Conservation (phyloP, 148 eudicot genomes). For the Persicaria maculosa region DNA sequence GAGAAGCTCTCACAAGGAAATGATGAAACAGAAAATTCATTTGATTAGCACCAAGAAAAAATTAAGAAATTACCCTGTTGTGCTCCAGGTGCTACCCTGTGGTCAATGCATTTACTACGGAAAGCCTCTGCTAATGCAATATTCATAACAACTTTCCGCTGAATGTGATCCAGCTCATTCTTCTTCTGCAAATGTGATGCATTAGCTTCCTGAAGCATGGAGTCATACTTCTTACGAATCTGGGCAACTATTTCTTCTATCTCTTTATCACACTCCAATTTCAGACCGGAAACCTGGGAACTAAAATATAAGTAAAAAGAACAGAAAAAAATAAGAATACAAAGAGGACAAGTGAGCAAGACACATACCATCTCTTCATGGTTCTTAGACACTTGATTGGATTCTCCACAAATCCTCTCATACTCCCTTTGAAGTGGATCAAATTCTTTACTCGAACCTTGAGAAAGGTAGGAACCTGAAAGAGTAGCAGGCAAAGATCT, state of each 20-base stretch:
- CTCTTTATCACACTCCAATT: conserved; percentile 63
- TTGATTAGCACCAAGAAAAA: not conserved
- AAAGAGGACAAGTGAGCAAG: conserved; percentile 5
- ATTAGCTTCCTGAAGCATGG: conserved; percentile 49
- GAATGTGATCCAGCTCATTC: conserved; percentile 47
- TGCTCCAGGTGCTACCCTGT: conserved; percentile 30
- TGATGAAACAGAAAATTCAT: not conserved
- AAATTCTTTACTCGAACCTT: not conserved
- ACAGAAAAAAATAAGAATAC: conserved; percentile 3
- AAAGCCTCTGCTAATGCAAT: conserved; percentile 66
- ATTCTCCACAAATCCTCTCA: conserved; percentile 42
- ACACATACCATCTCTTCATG: conserved; percentile 51
- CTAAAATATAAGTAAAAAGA: conserved; percentile 11
- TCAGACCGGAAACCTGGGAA: conserved; percentile 49
- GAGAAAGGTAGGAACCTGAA: not conserved
- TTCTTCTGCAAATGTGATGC: conserved; percentile 39
- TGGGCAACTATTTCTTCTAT: conserved; percentile 43
- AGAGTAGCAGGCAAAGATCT: conserved; percentile 12
- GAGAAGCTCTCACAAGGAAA: not conserved
- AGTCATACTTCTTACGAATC: conserved; percentile 46
- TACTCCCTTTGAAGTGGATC: conserved; percentile 68
- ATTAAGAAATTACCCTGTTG: conserved; percentile 41
- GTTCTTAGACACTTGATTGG: conserved; percentile 22
- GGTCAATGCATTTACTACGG: conserved; percentile 51
- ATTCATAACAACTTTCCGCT: conserved; percentile 46